Base-by-base conservation (phyloP, 306 rosid species). In the Prosopis cineraria region DNA sequence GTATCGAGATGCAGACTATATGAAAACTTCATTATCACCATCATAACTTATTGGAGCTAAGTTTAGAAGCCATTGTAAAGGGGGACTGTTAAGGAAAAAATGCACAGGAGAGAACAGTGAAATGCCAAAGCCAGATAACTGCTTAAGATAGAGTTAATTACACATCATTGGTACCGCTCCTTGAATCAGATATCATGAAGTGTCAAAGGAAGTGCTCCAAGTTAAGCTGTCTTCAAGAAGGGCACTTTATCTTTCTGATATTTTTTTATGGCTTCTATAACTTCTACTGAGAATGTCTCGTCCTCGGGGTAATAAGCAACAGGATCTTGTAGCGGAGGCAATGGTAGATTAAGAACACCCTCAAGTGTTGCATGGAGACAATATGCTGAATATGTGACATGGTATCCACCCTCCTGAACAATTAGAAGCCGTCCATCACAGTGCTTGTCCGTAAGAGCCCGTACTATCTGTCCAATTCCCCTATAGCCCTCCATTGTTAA, bases 381-480 rank as follows among this genome's bases (percentile, higher is more conserved):
- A 84, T 92, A 92, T 65, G 98, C 96, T 68, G 97, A 87, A 79
- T 94, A 94, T 7, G 97, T 92, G 13, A 92, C 77, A 76, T 92
- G 97, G 82, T 94, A 94, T 70, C 98, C 98, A 30, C 98, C 98
- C 89, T 94, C 98, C 82, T 94, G 97, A 30, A 94, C 97, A 59
- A 92, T 84, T 27, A 92, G 87, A 31, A 94, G 78, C 40, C 88
- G 87, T 14, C 97, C 90, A 1, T 75, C 70, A 27, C 90, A 85
- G 73, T 87, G 83, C 41, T 47, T 80, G n/a, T 68, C 70, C 0
- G 89, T 89, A 44, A 94, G 87, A 34, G 33, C 44, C 22, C 64
- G 70, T 53, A 87, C 79, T 2, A 81, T 78, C 62, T 24, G 74
- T 66, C 98, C 97, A 10, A 89, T 90, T 71, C 85, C 89, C 73